Base-by-base conservation (phyloP, 2,329 filamentous ascomycete genomes). In the Trichoderma koningiopsis region DNA sequence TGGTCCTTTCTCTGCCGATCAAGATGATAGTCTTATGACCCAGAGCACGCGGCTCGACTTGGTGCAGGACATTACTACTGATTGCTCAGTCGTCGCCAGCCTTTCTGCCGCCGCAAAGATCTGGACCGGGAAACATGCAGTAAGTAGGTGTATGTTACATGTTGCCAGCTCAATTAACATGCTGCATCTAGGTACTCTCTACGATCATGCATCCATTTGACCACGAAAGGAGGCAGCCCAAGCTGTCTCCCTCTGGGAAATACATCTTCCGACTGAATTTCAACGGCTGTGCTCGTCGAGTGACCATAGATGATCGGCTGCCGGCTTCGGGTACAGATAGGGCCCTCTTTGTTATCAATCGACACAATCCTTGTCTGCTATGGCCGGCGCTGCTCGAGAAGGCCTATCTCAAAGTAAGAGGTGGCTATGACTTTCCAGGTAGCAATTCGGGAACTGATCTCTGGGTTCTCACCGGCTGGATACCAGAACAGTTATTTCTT, bases 361-460 rank as follows among this genome's bases (percentile, higher is more conserved):
- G 93, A 43, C 90, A 90, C 53, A 94, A 97, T 72, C 91, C 92
- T 4, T 84, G 82, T n/a, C 83, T 96, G 16, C 81, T 98, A 16
- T 98, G 95, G 94, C 96, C 96, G 6, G 94, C 95, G 2, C 84
- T 99, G 5, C 83, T 98, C 19, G 96, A 99, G 78, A 99, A 99
- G 77, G 96, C 96, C 0, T 99, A 99, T 74, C 83, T 99, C 1
- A 99, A 98, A 82, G 89, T 98, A 13, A 88, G 95, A 68, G 96
- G 96, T 33, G 96, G 96, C 40, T 99, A 99, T 78, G 94, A 99
- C 76, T 99, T 99, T 73, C 95, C 96, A 0, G 96, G 96, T 8
- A 98, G 96, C 76, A 98, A 98, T 78, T 98, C 95, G 0, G 94
- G 93, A 13, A 98, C 95, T 2, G 96, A 99, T 79, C 82, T 99